These are phyloP conservation scores for Encephalitozoon romaleae DNA, from an alignment of 371 early-diverging fungal genomes.

Conservation along the genomic window DNA sequence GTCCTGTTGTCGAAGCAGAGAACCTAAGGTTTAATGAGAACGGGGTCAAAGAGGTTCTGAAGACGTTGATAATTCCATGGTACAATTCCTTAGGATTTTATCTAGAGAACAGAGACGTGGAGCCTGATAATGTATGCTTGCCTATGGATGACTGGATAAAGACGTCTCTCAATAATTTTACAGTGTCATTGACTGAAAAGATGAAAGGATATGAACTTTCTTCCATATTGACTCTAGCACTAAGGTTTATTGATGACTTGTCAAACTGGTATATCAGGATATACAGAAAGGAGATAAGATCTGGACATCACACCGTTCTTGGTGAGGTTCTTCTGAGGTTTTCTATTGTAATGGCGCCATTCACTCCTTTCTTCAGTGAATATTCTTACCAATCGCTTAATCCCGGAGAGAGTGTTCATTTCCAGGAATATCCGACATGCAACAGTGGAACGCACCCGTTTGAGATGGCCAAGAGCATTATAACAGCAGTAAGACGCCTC, in stretches of 20 bases:
- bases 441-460: conserved; percentile 35
- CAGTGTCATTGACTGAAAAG: conserved; percentile 13
- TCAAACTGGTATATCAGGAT: conserved; percentile 99
- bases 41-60: conserved; percentile 88
- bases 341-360: conserved; percentile 86
- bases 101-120: conserved; percentile 66
- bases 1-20: conserved; percentile 96
- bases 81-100: conserved; percentile 95
- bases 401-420: conserved; percentile 51
- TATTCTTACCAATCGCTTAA: conserved; percentile 75
- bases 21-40: conserved; percentile 88
- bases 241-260: conserved; percentile 80
- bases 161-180: conserved; percentile 42
- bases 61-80: conserved; percentile 93
- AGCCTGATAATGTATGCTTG: neutral
- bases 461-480: conserved; percentile 66
- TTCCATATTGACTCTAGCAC: conserved; percentile 79
- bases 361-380: conserved; percentile 94
- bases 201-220: conserved; percentile 72
- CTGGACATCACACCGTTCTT: conserved; percentile 74
- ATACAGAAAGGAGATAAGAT: conserved; percentile 92
- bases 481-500: conserved; percentile 81
- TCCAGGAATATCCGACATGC: conserved; percentile 41
- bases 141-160: conserved; percentile 58
- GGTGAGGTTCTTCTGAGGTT: conserved; percentile 82